Evolutionary conservation across 2,329 filamentous ascomycete species (phyloP).

Genomic region (Penicillium hesseltinei): DNA sequence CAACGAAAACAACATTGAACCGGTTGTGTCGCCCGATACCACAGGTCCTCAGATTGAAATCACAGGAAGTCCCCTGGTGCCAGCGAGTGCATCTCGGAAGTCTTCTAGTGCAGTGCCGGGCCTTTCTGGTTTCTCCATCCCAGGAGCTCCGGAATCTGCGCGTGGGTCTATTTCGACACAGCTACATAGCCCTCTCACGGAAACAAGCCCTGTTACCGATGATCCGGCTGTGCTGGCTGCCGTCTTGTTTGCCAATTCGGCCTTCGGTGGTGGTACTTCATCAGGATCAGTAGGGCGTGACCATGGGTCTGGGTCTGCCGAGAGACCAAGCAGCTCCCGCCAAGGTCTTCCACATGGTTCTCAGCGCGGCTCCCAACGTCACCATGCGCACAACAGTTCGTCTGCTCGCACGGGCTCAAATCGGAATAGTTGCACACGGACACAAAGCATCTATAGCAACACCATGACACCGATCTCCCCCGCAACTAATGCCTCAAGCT

Average conservation of each 20-base stretch:
- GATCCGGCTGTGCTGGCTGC: conserved; percentile 32
- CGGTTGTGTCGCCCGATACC: conserved; percentile 37
- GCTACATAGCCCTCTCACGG: conserved; percentile 16
- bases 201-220: conserved; percentile 17
- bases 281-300: conserved; percentile 12
- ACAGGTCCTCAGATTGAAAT: conserved; percentile 37
- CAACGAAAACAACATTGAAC: conserved; percentile 36
- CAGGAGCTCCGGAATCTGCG: conserved; percentile 16
- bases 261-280: conserved; percentile 12
- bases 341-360: conserved; percentile 21
- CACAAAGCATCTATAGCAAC: conserved; percentile 45
- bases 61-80: conserved; percentile 25
- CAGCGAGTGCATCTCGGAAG: conserved; percentile 26
- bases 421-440: conserved; percentile 40
- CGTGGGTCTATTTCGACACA: conserved; percentile 15
- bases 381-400: conserved; percentile 36
- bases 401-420: conserved; percentile 35
- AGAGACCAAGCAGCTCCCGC: conserved; percentile 32
- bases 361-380: conserved; percentile 23
- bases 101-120: conserved; percentile 34
- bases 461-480: conserved; percentile 44
- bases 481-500: conserved; percentile 46
- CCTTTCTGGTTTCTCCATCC: conserved; percentile 26
- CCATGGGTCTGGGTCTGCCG: conserved; percentile 18
- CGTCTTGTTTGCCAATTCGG: conserved; percentile 28